A percentile compares a stretch with the other conserved stretches of the same genome.
Conservation (phyloP, 139 green algal species). For the Zygnema circumcarinatum region DNA sequence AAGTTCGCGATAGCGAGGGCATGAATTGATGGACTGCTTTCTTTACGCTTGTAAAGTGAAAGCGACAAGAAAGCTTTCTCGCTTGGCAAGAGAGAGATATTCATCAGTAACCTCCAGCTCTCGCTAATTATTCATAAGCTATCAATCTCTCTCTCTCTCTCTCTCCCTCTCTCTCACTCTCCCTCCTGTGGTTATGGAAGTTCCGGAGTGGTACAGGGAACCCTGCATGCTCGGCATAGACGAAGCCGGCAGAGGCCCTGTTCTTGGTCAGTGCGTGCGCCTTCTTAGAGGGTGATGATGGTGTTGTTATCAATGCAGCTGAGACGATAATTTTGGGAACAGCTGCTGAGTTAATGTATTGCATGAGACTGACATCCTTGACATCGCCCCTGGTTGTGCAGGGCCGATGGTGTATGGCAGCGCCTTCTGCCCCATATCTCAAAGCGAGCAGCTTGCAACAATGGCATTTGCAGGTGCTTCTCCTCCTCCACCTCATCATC, state of each 20-base stretch:
- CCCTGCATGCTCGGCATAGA: slow-evolving; percentile 69
- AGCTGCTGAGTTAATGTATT: background rate
- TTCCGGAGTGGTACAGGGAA: background rate
- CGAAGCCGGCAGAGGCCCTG: slow-evolving; percentile 86
- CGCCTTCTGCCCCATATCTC: slow-evolving; percentile 61
- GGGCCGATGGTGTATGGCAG: slow-evolving; percentile 88
- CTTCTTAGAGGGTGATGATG: background rate
- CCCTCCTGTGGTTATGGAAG: background rate
- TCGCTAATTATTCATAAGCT: background rate
- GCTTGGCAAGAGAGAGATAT: too few species aligned
- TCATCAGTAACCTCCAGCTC: background rate
- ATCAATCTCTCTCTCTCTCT: too few species aligned
- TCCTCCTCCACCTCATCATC: background rate
- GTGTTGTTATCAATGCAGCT: background rate
- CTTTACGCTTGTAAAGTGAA: too few species aligned
- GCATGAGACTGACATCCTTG: background rate
- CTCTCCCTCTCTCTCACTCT: background rate
- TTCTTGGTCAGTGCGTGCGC: too few species aligned
- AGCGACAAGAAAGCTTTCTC: too few species aligned
- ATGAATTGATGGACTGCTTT: too few species aligned
- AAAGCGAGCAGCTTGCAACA: background rate
- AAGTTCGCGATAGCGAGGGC: too few species aligned
- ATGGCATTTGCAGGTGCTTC: background rate
- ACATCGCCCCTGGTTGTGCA: slow-evolving; percentile 55
- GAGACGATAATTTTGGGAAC: background rate